Evolutionary conservation across 768 basidiomycete species (phyloP).

Genomic region (Xerocomellus chrysenteron): DNA sequence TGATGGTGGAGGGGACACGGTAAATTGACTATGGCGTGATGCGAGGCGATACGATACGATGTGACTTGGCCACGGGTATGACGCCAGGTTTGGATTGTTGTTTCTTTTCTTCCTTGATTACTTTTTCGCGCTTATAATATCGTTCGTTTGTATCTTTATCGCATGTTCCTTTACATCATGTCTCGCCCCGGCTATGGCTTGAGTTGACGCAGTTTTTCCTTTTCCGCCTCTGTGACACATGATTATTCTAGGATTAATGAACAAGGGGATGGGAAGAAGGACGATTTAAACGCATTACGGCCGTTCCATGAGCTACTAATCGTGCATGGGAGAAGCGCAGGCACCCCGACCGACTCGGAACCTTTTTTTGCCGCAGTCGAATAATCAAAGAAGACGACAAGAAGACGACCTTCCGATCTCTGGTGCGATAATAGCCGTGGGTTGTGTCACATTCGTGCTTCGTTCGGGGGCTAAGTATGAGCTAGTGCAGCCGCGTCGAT

Average conservation of each 20-base stretch:
- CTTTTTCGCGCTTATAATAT: neutral
- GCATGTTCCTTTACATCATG: slow-evolving; percentile 19
- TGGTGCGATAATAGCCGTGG: neutral
- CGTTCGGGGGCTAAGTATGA: neutral
- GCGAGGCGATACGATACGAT: slow-evolving; percentile 12
- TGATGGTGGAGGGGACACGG: slow-evolving; percentile 6
- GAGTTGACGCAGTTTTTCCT: neutral
- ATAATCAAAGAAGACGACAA: neutral
- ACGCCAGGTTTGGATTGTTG: neutral
- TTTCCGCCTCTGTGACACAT: slow-evolving; percentile 7
- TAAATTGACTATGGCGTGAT: slow-evolving; percentile 15
- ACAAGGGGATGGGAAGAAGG: slow-evolving; percentile 16
- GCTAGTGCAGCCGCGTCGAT: slow-evolving; percentile 10
- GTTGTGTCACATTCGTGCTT: neutral
- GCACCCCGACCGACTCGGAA: slow-evolving; percentile 27
- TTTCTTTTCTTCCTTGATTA: slow-evolving; percentile 8
- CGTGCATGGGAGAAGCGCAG: slow-evolving; percentile 19
- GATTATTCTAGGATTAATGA: slow-evolving; percentile 29
- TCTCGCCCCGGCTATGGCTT: neutral
- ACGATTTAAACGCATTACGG: slow-evolving; percentile 21
- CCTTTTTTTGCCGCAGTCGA: slow-evolving; percentile 16
- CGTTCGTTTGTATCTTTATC: slow-evolving; percentile 13
- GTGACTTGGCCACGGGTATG: slow-evolving; percentile 13
- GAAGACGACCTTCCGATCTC: neutral
- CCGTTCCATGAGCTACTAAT: slow-evolving; percentile 10